Evolutionary conservation across 352 stramenopile species (phyloP).

Genomic region (Phytophthora pluvialis): DNA sequence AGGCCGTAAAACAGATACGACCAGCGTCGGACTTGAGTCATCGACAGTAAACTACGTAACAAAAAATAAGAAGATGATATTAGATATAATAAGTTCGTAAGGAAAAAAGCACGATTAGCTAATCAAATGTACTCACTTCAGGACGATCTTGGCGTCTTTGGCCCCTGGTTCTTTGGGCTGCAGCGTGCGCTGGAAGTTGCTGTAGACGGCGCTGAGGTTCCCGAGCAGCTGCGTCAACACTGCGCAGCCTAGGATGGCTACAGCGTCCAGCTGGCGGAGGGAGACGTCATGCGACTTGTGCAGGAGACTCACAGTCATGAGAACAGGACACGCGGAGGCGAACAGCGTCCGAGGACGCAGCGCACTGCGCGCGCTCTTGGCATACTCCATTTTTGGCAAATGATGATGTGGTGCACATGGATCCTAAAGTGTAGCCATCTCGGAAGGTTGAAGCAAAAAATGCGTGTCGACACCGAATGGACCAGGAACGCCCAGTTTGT

Average conservation of each 20-base stretch:
- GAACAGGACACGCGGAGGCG: constrained; percentile 54
- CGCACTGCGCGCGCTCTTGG: constrained; percentile 63
- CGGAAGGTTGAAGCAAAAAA: no score
- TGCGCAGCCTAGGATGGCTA: constrained; percentile 45
- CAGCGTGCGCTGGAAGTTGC: constrained; percentile 73
- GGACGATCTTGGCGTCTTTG: constrained; percentile 50
- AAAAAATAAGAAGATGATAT: constrained; percentile 2
- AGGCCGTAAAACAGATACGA: constrained; percentile 62
- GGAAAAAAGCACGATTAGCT: neutral
- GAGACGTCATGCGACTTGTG: constrained; percentile 43
- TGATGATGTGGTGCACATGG: neutral
- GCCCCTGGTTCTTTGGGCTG: constrained; percentile 45
- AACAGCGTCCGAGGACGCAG: constrained; percentile 69
- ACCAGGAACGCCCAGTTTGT: no score
- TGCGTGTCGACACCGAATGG: no score
- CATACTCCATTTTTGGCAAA: constrained; percentile 52
- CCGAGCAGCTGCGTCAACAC: constrained; percentile 71
- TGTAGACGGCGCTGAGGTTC: constrained; percentile 78
- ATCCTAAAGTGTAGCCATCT: no score
- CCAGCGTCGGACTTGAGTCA: constrained; percentile 78
- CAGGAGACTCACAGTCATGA: constrained; percentile 63
- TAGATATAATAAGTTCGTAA: constrained; percentile 5
- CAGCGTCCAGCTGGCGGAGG: constrained; percentile 49
- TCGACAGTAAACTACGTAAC: constrained; percentile 57
- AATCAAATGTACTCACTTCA: constrained; percentile 53